Percentiles rank a stretch among this genome's conserved stretches.
Evolutionary conservation across 768 basidiomycete species (phyloP).

Genomic region (Fistulinella prunicolor): DNA sequence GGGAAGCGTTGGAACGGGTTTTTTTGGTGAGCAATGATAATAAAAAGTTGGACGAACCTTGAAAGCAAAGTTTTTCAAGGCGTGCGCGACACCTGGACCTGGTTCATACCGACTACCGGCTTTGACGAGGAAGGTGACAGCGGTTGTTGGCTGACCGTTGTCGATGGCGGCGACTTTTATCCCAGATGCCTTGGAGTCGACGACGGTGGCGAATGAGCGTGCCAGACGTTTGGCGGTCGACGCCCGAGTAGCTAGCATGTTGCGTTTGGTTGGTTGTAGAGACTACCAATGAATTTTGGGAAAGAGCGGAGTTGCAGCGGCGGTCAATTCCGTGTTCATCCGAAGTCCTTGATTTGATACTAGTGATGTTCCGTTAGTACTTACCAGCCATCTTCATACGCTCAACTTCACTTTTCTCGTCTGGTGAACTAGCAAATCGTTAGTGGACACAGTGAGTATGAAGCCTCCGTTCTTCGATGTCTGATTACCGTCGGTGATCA

Average conservation of each 20-base stretch:
- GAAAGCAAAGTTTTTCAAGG: slow-evolving; percentile 97
- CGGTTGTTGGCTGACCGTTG: slow-evolving; percentile 76
- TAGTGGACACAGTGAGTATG: no score
- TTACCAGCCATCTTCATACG: no score
- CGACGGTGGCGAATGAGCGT: slow-evolving; percentile 80
- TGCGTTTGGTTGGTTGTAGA: no score
- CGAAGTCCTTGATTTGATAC: slow-evolving; percentile 4
- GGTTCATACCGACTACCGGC: slow-evolving; percentile 89
- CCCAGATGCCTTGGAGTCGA: slow-evolving; percentile 60
- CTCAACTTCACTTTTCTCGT: no score
- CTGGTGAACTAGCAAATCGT: no score
- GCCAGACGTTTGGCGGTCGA: slow-evolving; percentile 56
- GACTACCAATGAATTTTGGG: slow-evolving; percentile 14
- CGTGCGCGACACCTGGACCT: slow-evolving; percentile 88
- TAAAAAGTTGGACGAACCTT: slow-evolving; percentile 59
- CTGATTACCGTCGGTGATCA: background rate
- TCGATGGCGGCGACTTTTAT: slow-evolving; percentile 87
- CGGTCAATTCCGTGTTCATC: slow-evolving; percentile 28
- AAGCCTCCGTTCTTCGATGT: no score
- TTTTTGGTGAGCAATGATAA: background rate
- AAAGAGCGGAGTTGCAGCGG: slow-evolving; percentile 29
- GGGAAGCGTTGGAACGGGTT: no score
- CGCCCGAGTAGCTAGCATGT: slow-evolving; percentile 64
- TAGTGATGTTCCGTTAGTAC: no score
- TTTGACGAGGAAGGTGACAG: slow-evolving; percentile 88